Percentiles rank a stretch among this genome's conserved stretches.
phyloP scores from a whole-genome alignment of 2,329 filamentous ascomycete genomes.

The Endothia cerciana region DNA sequence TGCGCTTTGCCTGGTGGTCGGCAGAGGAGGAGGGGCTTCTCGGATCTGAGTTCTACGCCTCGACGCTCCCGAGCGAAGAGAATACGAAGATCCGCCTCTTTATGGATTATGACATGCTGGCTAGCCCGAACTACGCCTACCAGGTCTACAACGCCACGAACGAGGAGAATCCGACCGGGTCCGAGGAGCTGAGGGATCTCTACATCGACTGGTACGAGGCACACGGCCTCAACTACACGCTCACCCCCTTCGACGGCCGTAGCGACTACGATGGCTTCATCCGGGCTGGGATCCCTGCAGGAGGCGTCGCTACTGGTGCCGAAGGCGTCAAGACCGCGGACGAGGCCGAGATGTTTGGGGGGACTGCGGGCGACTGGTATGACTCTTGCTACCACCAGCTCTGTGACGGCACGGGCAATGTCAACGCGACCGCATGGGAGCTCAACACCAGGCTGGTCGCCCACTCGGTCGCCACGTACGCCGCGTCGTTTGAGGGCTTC shows the following conservation, averaged over 20 bases:
- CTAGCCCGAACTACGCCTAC: slow-evolving; percentile 67
- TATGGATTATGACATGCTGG: slow-evolving; percentile 74
- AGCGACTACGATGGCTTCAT: slow-evolving; percentile 83
- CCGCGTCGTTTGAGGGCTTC: slow-evolving; percentile 30
- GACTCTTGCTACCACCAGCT: slow-evolving; percentile 66
- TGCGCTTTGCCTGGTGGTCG: slow-evolving; percentile 71
- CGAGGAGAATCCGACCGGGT: slow-evolving; percentile 70
- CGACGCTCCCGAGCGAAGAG: slow-evolving; percentile 57
- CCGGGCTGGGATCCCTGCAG: slow-evolving; percentile 70
- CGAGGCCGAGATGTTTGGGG: slow-evolving; percentile 71
- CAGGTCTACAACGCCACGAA: slow-evolving; percentile 76
- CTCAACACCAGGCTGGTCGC: slow-evolving; percentile 54
- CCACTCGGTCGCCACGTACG: slow-evolving; percentile 31
- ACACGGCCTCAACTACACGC: slow-evolving; percentile 66
- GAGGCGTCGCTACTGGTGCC: slow-evolving; percentile 78
- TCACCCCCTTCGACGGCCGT: slow-evolving; percentile 77
- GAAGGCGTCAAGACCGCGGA: slow-evolving; percentile 74
- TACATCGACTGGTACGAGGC: slow-evolving; percentile 70
- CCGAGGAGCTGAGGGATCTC: slow-evolving; percentile 68
- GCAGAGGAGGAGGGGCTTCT: slow-evolving; percentile 69
- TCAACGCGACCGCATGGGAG: slow-evolving; percentile 64
- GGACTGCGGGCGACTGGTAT: slow-evolving; percentile 63
- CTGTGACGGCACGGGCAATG: slow-evolving; percentile 61
- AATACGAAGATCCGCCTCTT: slow-evolving; percentile 66
- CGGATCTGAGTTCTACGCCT: slow-evolving; percentile 65